phyloP scores from a whole-genome alignment of 139 green algal genomes.

The Coelastrella sp. region DNA sequence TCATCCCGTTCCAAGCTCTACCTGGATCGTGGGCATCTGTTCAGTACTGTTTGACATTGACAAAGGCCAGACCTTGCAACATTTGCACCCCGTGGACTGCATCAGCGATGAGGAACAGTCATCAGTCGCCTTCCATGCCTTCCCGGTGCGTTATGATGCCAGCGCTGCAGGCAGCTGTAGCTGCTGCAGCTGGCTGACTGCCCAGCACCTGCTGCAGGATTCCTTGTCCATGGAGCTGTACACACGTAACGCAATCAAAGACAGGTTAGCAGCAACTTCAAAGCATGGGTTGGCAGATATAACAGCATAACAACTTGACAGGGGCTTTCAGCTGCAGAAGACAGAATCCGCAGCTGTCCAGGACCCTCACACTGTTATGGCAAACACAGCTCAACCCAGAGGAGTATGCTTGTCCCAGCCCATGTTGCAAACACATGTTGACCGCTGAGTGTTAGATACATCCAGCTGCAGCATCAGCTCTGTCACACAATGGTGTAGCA shows the following conservation, averaged over 20 bases:
- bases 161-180: background rate
- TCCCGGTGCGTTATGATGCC: constrained; percentile 64
- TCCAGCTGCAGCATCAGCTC: too few relatives aligned
- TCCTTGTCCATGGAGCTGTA: constrained; percentile 78
- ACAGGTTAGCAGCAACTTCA: constrained; percentile 58
- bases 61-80: constrained; percentile 67
- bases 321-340: too few relatives aligned
- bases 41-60: constrained; percentile 80
- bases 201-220: constrained; percentile 52
- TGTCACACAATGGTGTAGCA: too few relatives aligned
- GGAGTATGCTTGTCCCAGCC: too few relatives aligned
- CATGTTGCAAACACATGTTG: too few relatives aligned
- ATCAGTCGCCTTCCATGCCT: constrained; percentile 75
- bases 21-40: constrained; percentile 69
- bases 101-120: constrained; percentile 63
- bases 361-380: too few relatives aligned
- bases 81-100: constrained; percentile 52
- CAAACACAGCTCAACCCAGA: too few relatives aligned
- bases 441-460: too few relatives aligned
- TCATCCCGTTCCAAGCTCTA: background rate
- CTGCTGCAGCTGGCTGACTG: too few relatives aligned
- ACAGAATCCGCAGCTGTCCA: too few relatives aligned
- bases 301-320: too few relatives aligned
- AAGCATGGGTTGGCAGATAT: background rate
- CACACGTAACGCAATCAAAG: constrained; percentile 67